These are phyloP conservation scores for Elaphomyces granulatus DNA, from an alignment of 495 filamentous ascomycete species.

Conservation along the genomic window DNA sequence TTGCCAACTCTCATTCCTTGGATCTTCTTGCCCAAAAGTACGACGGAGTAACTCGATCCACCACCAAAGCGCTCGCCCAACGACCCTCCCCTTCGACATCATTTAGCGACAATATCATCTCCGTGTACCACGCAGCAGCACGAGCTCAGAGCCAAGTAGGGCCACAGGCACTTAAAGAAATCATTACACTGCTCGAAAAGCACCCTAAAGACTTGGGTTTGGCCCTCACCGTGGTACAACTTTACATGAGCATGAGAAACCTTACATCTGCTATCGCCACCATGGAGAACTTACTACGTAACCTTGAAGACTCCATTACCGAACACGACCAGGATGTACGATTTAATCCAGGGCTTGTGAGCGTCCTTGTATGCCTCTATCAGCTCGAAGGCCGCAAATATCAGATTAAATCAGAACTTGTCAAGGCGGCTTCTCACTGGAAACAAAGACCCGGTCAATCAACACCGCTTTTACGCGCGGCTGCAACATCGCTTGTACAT, in stretches of 20 bases:
- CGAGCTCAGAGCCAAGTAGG: constrained; percentile 47
- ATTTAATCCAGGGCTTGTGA: constrained; percentile 74
- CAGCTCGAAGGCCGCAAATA: constrained; percentile 59
- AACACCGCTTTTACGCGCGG: constrained; percentile 55
- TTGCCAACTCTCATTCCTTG: constrained; percentile 53
- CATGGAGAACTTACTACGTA: constrained; percentile 58
- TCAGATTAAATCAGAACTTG: constrained; percentile 54
- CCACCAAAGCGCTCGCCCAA: constrained; percentile 40
- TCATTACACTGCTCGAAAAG: constrained; percentile 60
- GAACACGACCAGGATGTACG: constrained; percentile 51
- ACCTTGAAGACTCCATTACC: constrained; percentile 52
- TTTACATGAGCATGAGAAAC: constrained; percentile 65
- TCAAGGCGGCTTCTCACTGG: constrained; percentile 79
- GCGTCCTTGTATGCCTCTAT: constrained; percentile 72
- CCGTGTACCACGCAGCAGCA: constrained; percentile 71
- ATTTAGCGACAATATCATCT: constrained; percentile 44
- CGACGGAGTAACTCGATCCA: constrained; percentile 52
- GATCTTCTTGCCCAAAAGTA: constrained; percentile 72
- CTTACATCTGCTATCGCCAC: constrained; percentile 58
- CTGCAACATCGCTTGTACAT: constrained; percentile 63
- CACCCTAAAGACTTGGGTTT: constrained; percentile 75
- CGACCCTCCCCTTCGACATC: constrained; percentile 41
- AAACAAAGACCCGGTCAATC: constrained; percentile 31
- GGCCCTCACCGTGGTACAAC: constrained; percentile 66
- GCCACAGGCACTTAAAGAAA: constrained; percentile 53